Evolutionary conservation across 179 eudicot genomes (phyloP), one percentile per base, ranked within the genome.

Genomic region (Spergularia azorica): DNA sequence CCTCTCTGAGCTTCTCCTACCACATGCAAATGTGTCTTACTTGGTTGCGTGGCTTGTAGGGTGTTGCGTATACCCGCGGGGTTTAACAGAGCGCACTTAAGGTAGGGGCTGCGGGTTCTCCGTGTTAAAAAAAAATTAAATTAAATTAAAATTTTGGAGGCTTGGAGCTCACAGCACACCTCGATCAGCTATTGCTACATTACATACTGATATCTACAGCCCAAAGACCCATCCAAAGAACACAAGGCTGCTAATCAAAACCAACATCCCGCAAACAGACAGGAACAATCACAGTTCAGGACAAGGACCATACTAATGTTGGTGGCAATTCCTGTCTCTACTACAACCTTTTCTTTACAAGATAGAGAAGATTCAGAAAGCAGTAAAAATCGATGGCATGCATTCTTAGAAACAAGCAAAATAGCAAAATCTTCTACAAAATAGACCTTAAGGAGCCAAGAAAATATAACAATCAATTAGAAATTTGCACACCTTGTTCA

Each of bases 401-500:
- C 32, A 63, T 32, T 63, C 36, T 20, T 17, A 50, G 36, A 67
- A 67, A 50, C 32, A 43, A 43, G 48, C 26, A 18, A 46, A 8
- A 26, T 32, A 4, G 5, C 51, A 9, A 38, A 1, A 17, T 6
- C 10, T 20, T 9, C 39, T 50, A 9, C 10, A 11, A 58, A 59
- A 39, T 17, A 32, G 61, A 46, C 10, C 1, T 2, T 2, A 65
- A 6, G 36, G 39, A 67, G 13, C 16, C 38, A 63, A 41, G 48
- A 39, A 64, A 14, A 56, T n/a, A 66, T 9, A 50, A 20, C 58
- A 14, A 64, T 55, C 12, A 73, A 20, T n/a, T 55, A 70, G 46
- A 64, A 16, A 17, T 65, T 56, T 60, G 48, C 39, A 51, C 56
- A 89, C 97, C 93, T 92, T 93, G 83, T 93, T 93, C 72, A 93